Evolutionary conservation across 306 rosid species (phyloP).

Genomic region (Luffa aegyptiaca): DNA sequence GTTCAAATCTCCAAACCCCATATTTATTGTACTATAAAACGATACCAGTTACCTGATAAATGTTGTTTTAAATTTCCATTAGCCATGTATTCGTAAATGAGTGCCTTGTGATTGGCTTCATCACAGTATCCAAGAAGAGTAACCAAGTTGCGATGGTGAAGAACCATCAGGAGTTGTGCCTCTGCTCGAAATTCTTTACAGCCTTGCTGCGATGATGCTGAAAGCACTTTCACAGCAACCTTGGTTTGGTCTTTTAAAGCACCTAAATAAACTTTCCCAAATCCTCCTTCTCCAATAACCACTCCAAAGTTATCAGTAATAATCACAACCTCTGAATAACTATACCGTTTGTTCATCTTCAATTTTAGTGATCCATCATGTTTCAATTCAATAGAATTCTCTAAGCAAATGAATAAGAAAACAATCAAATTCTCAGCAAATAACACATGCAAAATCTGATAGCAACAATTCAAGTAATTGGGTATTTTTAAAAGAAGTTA

Average conservation of each 20-base stretch:
- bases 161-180: constrained; percentile 11
- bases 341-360: not conserved
- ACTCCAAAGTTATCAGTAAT: constrained; percentile 7
- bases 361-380: not conserved
- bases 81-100: constrained; percentile 13
- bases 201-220: not conserved
- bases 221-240: not conserved
- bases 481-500: too few relatives aligned
- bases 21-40: too few relatives aligned
- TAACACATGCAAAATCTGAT: not conserved
- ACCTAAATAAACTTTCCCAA: not conserved
- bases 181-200: constrained; percentile 20
- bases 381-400: not conserved
- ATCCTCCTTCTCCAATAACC: not conserved
- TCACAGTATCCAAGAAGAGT: constrained; percentile 17
- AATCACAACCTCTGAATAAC: not conserved
- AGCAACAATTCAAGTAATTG: not conserved
- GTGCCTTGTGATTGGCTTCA: constrained; percentile 9
- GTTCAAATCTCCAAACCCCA: too few relatives aligned
- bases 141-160: constrained; percentile 20
- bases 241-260: not conserved
- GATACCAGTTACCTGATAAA: not conserved
- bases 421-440: not conserved
- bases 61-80: constrained; percentile 7
- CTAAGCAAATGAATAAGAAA: not conserved